These are phyloP conservation scores for Fragaria ananassa DNA, from an alignment of 306 rosid species.

Conservation along the genomic window DNA sequence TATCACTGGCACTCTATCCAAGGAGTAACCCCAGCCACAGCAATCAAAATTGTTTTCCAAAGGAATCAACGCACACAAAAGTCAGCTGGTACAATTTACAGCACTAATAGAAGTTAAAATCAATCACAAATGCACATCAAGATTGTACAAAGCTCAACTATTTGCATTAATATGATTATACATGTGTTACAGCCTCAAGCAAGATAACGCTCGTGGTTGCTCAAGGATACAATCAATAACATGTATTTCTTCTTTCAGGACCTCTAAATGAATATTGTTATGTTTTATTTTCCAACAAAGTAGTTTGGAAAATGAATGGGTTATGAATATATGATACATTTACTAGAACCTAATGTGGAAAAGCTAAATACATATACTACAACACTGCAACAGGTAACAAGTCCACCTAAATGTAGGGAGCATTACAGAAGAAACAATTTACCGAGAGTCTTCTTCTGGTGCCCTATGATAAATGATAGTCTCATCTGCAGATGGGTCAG, in stretches of 20 bases:
- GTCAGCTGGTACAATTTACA: not conserved
- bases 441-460: constrained; percentile 40
- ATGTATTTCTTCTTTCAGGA: not conserved
- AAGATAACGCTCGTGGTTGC: not conserved
- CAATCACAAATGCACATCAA: not conserved
- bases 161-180: not conserved
- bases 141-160: not conserved
- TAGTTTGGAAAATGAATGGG: constrained; percentile 6
- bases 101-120: not conserved
- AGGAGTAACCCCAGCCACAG: not conserved
- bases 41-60: not conserved
- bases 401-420: not conserved
- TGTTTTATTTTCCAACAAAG: constrained; percentile 1
- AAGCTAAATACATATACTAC: constrained; percentile 11
- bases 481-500: constrained; percentile 64
- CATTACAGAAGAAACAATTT: constrained; percentile 20
- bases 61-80: not conserved
- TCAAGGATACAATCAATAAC: constrained; percentile 6
- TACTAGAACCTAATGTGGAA: not conserved
- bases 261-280: not conserved
- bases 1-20: not conserved
- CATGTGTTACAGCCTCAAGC: not conserved
- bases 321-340: constrained; percentile 11
- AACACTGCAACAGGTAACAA: constrained; percentile 4
- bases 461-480: constrained; percentile 40